These are phyloP conservation scores for Anastatica hierochuntica DNA, from an alignment of 345 rosid species.

Conservation along the genomic window DNA sequence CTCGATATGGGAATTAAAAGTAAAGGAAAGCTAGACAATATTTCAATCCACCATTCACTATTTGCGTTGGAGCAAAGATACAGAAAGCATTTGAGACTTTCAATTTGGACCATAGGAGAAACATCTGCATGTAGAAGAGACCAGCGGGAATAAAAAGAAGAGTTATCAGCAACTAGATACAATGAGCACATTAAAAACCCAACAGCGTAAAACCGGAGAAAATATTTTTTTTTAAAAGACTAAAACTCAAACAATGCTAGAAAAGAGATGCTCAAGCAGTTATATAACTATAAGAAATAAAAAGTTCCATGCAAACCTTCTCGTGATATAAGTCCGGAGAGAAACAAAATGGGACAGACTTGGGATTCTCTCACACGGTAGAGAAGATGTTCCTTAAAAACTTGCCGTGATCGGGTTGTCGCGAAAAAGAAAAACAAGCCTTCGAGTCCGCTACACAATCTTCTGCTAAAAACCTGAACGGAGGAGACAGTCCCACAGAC, in stretches of 20 bases:
- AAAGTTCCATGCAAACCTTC: conserved; percentile 47
- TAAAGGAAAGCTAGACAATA: conserved; percentile 57
- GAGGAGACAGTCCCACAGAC: background rate
- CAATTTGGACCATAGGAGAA: conserved; percentile 46
- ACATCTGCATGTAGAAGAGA: conserved; percentile 38
- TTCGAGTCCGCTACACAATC: conserved; percentile 31
- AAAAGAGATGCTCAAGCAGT: conserved; percentile 2
- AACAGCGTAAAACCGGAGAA: background rate
- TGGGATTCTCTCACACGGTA: conserved; percentile 50
- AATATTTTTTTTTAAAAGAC: background rate
- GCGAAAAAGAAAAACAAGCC: conserved; percentile 62
- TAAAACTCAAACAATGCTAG: background rate
- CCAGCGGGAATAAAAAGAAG: background rate
- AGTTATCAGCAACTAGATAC: background rate
- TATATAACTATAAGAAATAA: background rate
- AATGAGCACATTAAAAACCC: background rate
- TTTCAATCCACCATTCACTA: conserved; percentile 42
- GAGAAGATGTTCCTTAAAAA: conserved; percentile 57
- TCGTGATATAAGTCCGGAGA: conserved; percentile 45
- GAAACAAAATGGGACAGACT: conserved; percentile 52
- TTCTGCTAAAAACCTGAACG: conserved; percentile 44
- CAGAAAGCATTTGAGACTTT: conserved; percentile 62
- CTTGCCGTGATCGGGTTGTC: conserved; percentile 37
- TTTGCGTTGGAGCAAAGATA: conserved; percentile 53
- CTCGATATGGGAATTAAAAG: conserved; percentile 65